Evolutionary conservation across 1,284 basidiomycete genomes (phyloP).

Genomic region (Entoloma clypeatum): DNA sequence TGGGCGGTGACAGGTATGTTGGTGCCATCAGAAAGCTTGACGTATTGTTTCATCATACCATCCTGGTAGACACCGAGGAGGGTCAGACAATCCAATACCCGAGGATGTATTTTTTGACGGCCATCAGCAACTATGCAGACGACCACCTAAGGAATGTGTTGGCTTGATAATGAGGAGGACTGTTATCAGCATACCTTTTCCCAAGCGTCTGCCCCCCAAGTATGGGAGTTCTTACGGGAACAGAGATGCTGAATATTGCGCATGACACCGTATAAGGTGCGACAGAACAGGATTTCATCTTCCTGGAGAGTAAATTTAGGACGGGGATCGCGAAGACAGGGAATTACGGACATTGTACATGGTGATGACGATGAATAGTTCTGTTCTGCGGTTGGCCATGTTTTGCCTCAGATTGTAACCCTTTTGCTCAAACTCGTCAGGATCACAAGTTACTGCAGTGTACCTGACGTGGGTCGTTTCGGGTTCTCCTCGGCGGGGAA

Average conservation of each 20-base stretch:
- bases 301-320: slow-evolving; percentile 56
- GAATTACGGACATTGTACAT: slow-evolving; percentile 80
- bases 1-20: slow-evolving; percentile 89
- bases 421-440: slow-evolving; percentile 85
- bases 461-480: slow-evolving; percentile 86
- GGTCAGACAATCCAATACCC: slow-evolving; percentile 90
- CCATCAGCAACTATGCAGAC: slow-evolving; percentile 97
- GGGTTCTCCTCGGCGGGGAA: slow-evolving; percentile 76
- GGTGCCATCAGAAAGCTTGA: no score
- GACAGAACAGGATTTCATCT: slow-evolving; percentile 89
- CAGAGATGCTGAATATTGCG: slow-evolving; percentile 87
- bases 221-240: slow-evolving; percentile 88
- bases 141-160: slow-evolving; percentile 59
- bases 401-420: slow-evolving; percentile 87
- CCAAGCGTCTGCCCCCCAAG: slow-evolving; percentile 97
- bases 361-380: slow-evolving; percentile 92
- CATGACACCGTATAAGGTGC: slow-evolving; percentile 97
- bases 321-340: background rate
- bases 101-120: slow-evolving; percentile 87
- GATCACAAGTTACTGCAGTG: slow-evolving; percentile 90
- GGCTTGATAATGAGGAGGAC: background rate
- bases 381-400: slow-evolving; percentile 77
- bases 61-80: slow-evolving; percentile 77
- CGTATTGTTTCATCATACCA: no score
- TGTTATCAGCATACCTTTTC: slow-evolving; percentile 65